A percentile compares a stretch with the other conserved stretches of the same genome.
Evolutionary conservation across 129 eudicot genomes (phyloP).

Genomic region (Chrysanthemum makinoi): DNA sequence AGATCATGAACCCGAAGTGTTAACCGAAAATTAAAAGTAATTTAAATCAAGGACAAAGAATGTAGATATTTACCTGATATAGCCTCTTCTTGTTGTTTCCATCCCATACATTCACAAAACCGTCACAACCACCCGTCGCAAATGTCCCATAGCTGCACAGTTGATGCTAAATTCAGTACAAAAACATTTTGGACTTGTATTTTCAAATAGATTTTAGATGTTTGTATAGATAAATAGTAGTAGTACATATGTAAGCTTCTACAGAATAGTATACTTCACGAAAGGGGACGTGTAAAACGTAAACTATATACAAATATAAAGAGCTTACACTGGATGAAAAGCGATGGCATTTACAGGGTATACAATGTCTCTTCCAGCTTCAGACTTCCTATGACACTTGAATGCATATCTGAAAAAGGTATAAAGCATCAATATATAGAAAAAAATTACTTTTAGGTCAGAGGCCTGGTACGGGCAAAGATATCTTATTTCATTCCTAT

Average conservation of each 20-base stretch:
- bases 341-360: slow-evolving; percentile 93
- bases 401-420: slow-evolving; percentile 30
- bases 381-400: slow-evolving; percentile 91
- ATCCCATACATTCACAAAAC: slow-evolving; percentile 87
- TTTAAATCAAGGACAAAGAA: neutral
- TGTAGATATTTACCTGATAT: slow-evolving; percentile 53
- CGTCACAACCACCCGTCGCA: slow-evolving; percentile 95
- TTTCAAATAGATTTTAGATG: neutral
- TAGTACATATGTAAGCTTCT: neutral
- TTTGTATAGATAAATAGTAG: neutral
- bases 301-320: neutral
- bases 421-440: no score
- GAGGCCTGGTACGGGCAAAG: no score
- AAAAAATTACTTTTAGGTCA: no score
- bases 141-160: slow-evolving; percentile 81
- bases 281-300: neutral
- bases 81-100: slow-evolving; percentile 90
- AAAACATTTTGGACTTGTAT: no score
- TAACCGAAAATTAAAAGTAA: neutral
- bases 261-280: no score
- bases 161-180: neutral
- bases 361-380: slow-evolving; percentile 91
- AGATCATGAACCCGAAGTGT: slow-evolving; percentile 17
- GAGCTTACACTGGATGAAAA: slow-evolving; percentile 86
- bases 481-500: no score